phyloP scores from a whole-genome alignment of 257 asterid genomes.

The Primulina eburnea region DNA sequence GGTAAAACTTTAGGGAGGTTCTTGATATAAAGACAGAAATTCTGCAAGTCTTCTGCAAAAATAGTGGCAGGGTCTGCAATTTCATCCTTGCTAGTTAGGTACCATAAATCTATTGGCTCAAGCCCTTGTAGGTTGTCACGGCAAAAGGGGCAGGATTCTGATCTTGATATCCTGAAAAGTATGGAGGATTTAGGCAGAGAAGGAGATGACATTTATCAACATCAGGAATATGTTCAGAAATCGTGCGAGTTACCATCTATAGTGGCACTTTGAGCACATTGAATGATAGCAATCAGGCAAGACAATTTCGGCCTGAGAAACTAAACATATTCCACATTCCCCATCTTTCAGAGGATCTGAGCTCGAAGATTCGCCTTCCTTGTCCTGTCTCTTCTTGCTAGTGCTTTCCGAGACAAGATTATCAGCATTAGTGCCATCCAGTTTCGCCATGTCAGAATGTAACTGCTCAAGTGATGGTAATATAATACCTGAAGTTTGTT shows the following conservation, averaged over 20 bases:
- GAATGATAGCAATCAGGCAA: constrained; percentile 85
- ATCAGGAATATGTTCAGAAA: no score
- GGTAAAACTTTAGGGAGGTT: constrained; percentile 73
- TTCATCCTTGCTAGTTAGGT: constrained; percentile 68
- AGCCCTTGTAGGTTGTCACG: constrained; percentile 76
- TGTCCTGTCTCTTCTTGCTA: constrained; percentile 42
- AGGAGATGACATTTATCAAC: background rate
- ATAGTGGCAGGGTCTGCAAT: constrained; percentile 59
- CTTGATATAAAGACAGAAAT: constrained; percentile 61
- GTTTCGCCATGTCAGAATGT: constrained; percentile 51
- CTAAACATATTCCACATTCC: constrained; percentile 73
- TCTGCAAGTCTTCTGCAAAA: constrained; percentile 53
- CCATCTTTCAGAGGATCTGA: constrained; percentile 53
- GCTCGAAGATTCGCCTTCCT: constrained; percentile 23
- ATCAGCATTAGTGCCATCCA: constrained; percentile 28
- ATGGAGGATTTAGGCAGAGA: background rate
- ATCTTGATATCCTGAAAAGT: constrained; percentile 64
- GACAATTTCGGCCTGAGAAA: constrained; percentile 75
- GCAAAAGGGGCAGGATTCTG: constrained; percentile 87
- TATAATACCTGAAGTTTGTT: constrained; percentile 55
- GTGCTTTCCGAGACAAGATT: constrained; percentile 26
- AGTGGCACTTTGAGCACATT: constrained; percentile 86
- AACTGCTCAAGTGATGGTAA: constrained; percentile 78
- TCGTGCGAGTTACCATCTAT: constrained; percentile 49
- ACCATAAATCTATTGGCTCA: constrained; percentile 74